phyloP scores from a whole-genome alignment of 441 rosid genomes.

The Pelargonium citronellum region DNA sequence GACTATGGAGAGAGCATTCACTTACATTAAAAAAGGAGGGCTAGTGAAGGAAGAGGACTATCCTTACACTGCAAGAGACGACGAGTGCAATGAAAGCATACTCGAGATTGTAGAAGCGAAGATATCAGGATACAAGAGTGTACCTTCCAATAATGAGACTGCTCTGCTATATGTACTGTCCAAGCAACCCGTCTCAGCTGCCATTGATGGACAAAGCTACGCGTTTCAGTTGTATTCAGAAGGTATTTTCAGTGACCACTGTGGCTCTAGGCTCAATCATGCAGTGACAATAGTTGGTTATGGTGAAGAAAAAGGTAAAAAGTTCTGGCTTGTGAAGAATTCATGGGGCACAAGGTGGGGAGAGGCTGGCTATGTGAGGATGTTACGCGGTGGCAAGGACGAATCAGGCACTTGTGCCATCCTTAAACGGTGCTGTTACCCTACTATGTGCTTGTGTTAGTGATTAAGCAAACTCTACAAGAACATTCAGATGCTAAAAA shows the following conservation, averaged over 20 bases:
- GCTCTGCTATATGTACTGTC: not conserved
- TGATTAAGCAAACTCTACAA: too few relatives aligned
- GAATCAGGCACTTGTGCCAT: not conserved
- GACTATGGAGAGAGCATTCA: not conserved
- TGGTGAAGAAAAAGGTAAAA: not conserved
- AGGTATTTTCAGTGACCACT: not conserved
- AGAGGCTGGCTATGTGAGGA: not conserved
- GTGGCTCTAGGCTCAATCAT: constrained; percentile 6
- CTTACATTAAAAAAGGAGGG: not conserved
- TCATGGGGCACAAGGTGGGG: constrained; percentile 2
- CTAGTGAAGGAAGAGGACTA: not conserved
- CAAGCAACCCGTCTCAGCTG: not conserved
- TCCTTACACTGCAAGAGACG: not conserved
- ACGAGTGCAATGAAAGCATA: not conserved
- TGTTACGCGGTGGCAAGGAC: not conserved
- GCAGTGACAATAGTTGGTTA: not conserved
- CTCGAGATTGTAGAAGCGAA: not conserved
- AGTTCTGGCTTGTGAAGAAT: constrained; percentile 1
- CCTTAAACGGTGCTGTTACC: not conserved
- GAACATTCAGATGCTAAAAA: too few relatives aligned
- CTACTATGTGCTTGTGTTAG: not conserved
- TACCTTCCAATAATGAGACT: not conserved
- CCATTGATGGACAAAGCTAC: not conserved
- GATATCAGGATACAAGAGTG: not conserved
- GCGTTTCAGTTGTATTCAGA: not conserved